These are phyloP conservation scores for Graphiopsis chlorocephala DNA, from an alignment of 2,329 filamentous ascomycete genomes.

Conservation along the genomic window DNA sequence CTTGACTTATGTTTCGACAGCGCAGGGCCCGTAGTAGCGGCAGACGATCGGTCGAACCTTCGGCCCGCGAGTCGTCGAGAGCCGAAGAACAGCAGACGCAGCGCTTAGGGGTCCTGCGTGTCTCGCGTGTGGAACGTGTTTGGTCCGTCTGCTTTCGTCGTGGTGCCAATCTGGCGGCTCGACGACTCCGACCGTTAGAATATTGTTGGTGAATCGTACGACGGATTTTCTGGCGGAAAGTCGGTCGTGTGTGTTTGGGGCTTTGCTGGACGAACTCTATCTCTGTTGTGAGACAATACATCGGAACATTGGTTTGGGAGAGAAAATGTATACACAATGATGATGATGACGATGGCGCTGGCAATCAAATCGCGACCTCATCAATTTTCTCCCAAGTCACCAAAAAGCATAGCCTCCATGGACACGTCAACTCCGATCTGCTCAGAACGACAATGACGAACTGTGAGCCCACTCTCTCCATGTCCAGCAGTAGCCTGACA, in stretches of 20 bases:
- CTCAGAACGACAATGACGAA: not conserved
- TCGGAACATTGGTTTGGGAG: not conserved
- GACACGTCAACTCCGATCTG: not conserved
- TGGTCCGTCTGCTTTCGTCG: not conserved
- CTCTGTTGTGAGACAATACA: not conserved
- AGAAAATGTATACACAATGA: not conserved
- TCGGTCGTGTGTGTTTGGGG: constrained; percentile 6
- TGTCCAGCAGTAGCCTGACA: not conserved
- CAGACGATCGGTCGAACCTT: constrained; percentile 9
- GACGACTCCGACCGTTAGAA: not conserved
- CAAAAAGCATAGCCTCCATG: not conserved
- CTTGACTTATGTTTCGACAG: constrained; percentile 4
- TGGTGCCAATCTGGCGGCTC: not conserved
- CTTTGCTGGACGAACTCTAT: not conserved
- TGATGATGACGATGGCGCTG: not conserved
- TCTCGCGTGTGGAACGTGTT: not conserved
- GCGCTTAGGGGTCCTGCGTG: not conserved
- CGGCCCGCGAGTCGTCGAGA: constrained; percentile 5
- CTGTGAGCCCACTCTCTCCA: not conserved
- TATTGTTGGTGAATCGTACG: not conserved
- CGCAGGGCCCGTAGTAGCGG: not conserved
- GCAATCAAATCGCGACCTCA: not conserved
- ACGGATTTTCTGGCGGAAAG: not conserved
- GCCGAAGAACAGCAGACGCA: constrained; percentile 4
- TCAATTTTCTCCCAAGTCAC: not conserved